Conservation (phyloP, 768 basidiomycete species). For the Leccinum subgranulosum region DNA sequence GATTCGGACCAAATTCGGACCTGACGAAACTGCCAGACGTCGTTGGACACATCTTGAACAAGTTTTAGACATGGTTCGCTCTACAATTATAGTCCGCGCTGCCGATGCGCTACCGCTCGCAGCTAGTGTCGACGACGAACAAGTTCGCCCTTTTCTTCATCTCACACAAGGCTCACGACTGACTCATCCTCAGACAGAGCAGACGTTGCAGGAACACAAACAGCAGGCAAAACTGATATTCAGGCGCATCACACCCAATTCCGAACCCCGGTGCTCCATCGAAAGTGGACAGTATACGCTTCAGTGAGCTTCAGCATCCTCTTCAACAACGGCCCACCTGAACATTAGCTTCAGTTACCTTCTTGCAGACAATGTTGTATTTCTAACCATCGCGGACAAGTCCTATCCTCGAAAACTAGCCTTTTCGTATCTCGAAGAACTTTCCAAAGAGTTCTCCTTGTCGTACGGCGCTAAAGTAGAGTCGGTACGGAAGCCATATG, state of each 20-base stretch:
- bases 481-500: slow-evolving; percentile 91
- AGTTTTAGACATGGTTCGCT: slow-evolving; percentile 65
- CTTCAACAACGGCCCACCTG: slow-evolving; percentile 2
- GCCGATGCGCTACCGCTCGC: slow-evolving; percentile 88
- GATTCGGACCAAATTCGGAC: too few relatives aligned
- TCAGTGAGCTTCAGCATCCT: slow-evolving; percentile 60
- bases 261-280: slow-evolving; percentile 94
- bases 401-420: slow-evolving; percentile 96
- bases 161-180: not conserved
- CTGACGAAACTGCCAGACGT: not conserved
- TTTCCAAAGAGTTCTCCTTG: slow-evolving; percentile 91
- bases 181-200: slow-evolving; percentile 69
- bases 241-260: slow-evolving; percentile 88
- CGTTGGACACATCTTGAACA: not conserved
- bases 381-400: slow-evolving; percentile 92
- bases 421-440: slow-evolving; percentile 95
- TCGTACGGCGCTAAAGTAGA: slow-evolving; percentile 95
- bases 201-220: slow-evolving; percentile 93
- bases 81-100: slow-evolving; percentile 82
- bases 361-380: slow-evolving; percentile 91
- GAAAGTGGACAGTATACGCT: slow-evolving; percentile 94
- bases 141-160: slow-evolving; percentile 47
- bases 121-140: slow-evolving; percentile 96
- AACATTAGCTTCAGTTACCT: slow-evolving; percentile 67
- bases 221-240: slow-evolving; percentile 98